Conservation (phyloP, 1,139 yeast genomes). For the Meyerozyma carpophila region DNA sequence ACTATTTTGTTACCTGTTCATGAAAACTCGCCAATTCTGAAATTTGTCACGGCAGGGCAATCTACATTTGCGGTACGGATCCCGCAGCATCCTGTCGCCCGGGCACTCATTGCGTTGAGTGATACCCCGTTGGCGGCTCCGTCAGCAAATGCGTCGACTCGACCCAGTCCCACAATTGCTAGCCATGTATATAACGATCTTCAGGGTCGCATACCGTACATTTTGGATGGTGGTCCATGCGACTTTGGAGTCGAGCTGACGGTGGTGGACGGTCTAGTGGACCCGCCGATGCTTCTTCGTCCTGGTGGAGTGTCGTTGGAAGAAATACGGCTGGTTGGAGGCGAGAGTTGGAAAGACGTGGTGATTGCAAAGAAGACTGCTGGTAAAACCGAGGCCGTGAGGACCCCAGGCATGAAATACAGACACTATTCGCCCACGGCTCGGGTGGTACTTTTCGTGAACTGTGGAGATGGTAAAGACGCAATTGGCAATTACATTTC, state of each 20-base stretch:
- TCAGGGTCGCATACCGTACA: slow-evolving; percentile 73
- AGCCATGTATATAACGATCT: slow-evolving; percentile 78
- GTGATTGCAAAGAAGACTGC: slow-evolving; percentile 64
- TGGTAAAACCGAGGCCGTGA: slow-evolving; percentile 61
- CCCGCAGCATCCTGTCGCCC: slow-evolving; percentile 82
- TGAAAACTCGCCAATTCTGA: slow-evolving; percentile 51
- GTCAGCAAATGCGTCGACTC: slow-evolving; percentile 92
- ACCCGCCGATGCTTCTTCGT: slow-evolving; percentile 82
- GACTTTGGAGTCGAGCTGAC: slow-evolving; percentile 93
- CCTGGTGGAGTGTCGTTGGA: slow-evolving; percentile 93
- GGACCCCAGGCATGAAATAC: slow-evolving; percentile 98
- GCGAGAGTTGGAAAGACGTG: slow-evolving; percentile 57
- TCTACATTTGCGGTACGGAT: slow-evolving; percentile 86
- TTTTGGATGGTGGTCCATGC: slow-evolving; percentile 87
- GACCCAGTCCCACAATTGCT: slow-evolving; percentile 91
- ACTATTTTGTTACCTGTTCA: slow-evolving; percentile 76
- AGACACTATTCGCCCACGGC: slow-evolving; percentile 93
- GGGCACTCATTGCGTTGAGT: slow-evolving; percentile 83
- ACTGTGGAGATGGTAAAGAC: slow-evolving; percentile 39
- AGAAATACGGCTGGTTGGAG: slow-evolving; percentile 59
- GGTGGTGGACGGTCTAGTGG: slow-evolving; percentile 80
- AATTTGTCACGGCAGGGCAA: slow-evolving; percentile 78
- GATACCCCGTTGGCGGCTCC: slow-evolving; percentile 96
- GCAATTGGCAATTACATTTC: slow-evolving; percentile 24
- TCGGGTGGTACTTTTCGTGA: slow-evolving; percentile 63